Conservation (phyloP, 2,329 filamentous ascomycete species). For the Colletotrichum lini region DNA sequence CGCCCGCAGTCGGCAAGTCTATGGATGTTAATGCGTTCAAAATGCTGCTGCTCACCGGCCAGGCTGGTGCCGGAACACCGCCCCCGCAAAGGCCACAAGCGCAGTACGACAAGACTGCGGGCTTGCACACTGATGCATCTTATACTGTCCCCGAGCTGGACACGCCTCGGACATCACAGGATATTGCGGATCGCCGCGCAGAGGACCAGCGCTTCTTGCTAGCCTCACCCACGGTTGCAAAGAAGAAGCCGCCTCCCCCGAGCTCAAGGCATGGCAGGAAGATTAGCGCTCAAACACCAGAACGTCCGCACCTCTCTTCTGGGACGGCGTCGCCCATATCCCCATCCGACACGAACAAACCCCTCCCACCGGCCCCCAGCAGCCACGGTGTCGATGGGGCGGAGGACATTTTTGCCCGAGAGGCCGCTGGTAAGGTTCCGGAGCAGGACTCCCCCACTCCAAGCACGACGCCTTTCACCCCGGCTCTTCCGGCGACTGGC, state of each 20-base stretch:
- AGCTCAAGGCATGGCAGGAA: conserved; percentile 85
- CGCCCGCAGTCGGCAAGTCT: conserved; percentile 53
- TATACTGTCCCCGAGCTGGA: conserved; percentile 50
- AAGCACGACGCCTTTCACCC: conserved; percentile 47
- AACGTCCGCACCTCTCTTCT: conserved; percentile 42
- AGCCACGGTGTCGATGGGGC: conserved; percentile 63
- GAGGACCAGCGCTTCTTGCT: conserved; percentile 60
- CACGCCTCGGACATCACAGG: conserved; percentile 72
- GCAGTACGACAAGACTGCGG: conserved; percentile 68
- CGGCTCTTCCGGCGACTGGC: conserved; percentile 53
- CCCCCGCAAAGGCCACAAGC: conserved; percentile 45
- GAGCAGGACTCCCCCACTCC: conserved; percentile 53
- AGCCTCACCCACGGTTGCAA: conserved; percentile 57
- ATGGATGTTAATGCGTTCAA: conserved; percentile 86
- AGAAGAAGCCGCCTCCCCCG: conserved; percentile 79
- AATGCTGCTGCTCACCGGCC: conserved; percentile 81
- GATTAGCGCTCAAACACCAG: conserved; percentile 65
- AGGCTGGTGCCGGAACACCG: conserved; percentile 54
- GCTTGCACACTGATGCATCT: conserved; percentile 28
- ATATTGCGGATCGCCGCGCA: conserved; percentile 67
- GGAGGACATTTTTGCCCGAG: conserved; percentile 68
- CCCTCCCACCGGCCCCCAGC: conserved; percentile 69
- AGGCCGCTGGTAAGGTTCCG: conserved; percentile 66
- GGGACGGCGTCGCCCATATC: conserved; percentile 48
- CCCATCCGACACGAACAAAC: conserved; percentile 71